Conservation (phyloP, 805 yeast species). For the Saccharomycopsis synnaedendra region DNA sequence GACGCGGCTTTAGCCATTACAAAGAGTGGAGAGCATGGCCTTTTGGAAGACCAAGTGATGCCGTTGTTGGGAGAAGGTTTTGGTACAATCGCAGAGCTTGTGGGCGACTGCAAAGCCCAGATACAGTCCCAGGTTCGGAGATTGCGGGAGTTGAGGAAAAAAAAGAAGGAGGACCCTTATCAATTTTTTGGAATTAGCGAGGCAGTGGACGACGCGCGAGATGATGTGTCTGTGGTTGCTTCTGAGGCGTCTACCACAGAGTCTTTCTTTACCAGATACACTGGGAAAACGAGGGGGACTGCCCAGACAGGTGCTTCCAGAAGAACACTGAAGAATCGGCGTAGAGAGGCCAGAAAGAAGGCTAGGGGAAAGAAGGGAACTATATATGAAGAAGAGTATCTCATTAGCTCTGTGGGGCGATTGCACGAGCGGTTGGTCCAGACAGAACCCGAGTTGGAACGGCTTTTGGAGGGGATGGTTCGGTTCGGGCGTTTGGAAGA, state of each 20-base stretch:
- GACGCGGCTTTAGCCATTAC: conserved; percentile 62
- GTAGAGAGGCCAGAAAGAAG: conserved; percentile 89
- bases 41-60: conserved; percentile 45
- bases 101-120: conserved; percentile 91
- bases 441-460: conserved; percentile 63
- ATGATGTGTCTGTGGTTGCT: conserved; percentile 89
- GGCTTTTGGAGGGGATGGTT: conserved; percentile 62
- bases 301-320: conserved; percentile 95
- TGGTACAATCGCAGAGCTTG: conserved; percentile 72
- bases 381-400: conserved; percentile 92
- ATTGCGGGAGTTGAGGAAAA: conserved; percentile 71
- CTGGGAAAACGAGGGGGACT: conserved; percentile 92
- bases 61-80: conserved; percentile 78
- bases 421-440: conserved; percentile 69
- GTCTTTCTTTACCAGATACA: conserved; percentile 88
- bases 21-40: conserved; percentile 27
- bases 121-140: conserved; percentile 72
- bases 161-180: conserved; percentile 77
- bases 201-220: conserved; percentile 33
- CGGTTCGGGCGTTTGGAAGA: conserved; percentile 66
- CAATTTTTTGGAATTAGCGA: conserved; percentile 56
- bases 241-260: conserved; percentile 89
- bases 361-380: conserved; percentile 98
- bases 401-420: conserved; percentile 80
- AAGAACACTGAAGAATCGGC: conserved; percentile 80